phyloP scores from a whole-genome alignment of 2,329 filamentous ascomycete species.

The Penicillium sp. region DNA sequence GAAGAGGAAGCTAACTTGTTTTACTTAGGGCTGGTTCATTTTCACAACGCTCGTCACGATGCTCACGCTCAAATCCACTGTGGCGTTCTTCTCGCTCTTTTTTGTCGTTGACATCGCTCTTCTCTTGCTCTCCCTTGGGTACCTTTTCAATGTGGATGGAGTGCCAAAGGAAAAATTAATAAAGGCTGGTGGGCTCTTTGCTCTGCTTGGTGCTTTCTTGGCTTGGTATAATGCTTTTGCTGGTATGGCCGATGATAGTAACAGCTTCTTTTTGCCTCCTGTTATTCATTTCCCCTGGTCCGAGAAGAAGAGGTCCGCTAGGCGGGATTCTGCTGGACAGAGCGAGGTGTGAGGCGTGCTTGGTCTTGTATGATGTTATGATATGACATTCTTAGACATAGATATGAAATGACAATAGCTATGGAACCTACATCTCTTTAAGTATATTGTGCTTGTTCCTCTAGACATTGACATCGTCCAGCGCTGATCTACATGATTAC shows the following conservation, averaged over 20 bases:
- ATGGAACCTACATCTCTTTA: neutral
- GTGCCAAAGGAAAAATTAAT: conserved; percentile 14
- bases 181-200: conserved; percentile 52
- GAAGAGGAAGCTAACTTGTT: neutral
- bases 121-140: conserved; percentile 63
- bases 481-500: neutral
- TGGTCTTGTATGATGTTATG: neutral
- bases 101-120: conserved; percentile 70
- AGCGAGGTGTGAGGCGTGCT: neutral
- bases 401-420: neutral
- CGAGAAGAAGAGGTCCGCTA: conserved; percentile 13
- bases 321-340: neutral
- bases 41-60: conserved; percentile 70
- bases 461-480: neutral
- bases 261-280: conserved; percentile 31
- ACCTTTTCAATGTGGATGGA: conserved; percentile 46
- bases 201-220: conserved; percentile 52
- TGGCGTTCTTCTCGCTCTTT: conserved; percentile 73
- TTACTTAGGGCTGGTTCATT: conserved; percentile 66
- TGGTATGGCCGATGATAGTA: conserved; percentile 54
- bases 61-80: conserved; percentile 69
- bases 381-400: neutral
- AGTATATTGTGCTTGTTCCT: neutral
- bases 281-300: conserved; percentile 28
- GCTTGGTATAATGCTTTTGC: conserved; percentile 57